phyloP scores from a whole-genome alignment of 371 early-diverging fungal species.

The Batkoa obscura region DNA sequence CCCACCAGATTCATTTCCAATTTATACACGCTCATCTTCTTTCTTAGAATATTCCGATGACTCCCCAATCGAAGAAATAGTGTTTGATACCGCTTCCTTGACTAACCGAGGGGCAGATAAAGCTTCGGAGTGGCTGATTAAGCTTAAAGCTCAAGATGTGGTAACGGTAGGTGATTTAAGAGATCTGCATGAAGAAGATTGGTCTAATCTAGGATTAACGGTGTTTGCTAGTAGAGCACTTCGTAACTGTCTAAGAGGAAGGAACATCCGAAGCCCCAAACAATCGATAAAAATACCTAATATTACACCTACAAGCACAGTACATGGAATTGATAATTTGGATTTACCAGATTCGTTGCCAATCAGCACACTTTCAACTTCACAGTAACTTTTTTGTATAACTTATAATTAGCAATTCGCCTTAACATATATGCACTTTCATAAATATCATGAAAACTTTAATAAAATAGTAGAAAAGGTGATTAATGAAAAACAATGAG shows the following conservation, averaged over 20 bases:
- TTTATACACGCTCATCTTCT: neutral
- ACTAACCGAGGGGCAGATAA: constrained; percentile 48
- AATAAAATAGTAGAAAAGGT: no score
- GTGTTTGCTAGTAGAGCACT: constrained; percentile 73
- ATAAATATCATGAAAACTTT: no score
- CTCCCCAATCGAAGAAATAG: constrained; percentile 41
- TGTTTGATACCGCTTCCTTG: constrained; percentile 37
- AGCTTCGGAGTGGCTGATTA: constrained; percentile 48
- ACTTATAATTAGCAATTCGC: no score
- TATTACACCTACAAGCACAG: constrained; percentile 1
- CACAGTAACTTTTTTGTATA: no score
- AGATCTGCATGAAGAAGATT: constrained; percentile 55
- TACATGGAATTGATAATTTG: constrained; percentile 1
- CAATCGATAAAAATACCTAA: neutral
- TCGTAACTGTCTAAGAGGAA: constrained; percentile 53
- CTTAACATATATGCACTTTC: no score
- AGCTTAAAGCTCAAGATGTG: constrained; percentile 50
- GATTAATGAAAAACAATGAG: no score
- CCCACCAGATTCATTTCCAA: neutral
- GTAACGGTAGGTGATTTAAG: constrained; percentile 63
- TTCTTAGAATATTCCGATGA: constrained; percentile 31
- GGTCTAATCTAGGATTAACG: constrained; percentile 53
- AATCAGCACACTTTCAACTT: neutral
- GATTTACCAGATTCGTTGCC: neutral
- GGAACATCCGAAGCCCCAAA: constrained; percentile 9